Evolutionary conservation across 2,329 filamentous ascomycete genomes (phyloP).

Genomic region (Colletotrichum spinosum): DNA sequence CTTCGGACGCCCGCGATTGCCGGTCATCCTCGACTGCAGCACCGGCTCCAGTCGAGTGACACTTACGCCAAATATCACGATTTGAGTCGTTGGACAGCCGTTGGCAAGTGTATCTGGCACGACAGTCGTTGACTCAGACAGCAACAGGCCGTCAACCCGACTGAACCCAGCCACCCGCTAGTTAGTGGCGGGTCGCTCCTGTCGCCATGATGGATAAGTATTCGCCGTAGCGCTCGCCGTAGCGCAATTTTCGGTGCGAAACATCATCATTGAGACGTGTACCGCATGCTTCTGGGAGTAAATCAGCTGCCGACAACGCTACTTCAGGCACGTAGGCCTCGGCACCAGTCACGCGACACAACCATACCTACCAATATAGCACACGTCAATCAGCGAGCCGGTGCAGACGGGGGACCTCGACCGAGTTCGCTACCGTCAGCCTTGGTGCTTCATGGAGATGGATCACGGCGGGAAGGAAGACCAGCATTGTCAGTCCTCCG

Average conservation of each 20-base stretch:
- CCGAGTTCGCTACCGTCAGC: conserved; percentile 17
- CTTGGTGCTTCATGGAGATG: conserved; percentile 17
- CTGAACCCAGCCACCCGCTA: conserved; percentile 17
- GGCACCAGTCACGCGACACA: background rate
- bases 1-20: background rate
- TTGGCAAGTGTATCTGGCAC: background rate
- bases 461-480: conserved; percentile 17
- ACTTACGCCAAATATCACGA: too few relatives aligned
- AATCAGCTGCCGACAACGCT: background rate
- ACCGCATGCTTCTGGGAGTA: background rate
- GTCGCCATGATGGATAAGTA: conserved; percentile 7
- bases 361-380: background rate
- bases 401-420: background rate
- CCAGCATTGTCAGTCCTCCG: conserved; percentile 21
- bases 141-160: background rate
- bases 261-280: background rate
- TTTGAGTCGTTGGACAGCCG: background rate
- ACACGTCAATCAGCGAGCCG: background rate
- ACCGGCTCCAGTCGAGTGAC: too few relatives aligned
- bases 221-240: background rate
- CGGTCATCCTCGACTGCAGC: background rate
- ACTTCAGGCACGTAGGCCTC: conserved; percentile 8
- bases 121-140: background rate
- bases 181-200: background rate
- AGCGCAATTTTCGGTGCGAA: conserved; percentile 19